A percentile compares a stretch with the other conserved stretches of the same genome.
phyloP scores from a whole-genome alignment of 495 filamentous ascomycete genomes.

The Penicillium riverlandense region DNA sequence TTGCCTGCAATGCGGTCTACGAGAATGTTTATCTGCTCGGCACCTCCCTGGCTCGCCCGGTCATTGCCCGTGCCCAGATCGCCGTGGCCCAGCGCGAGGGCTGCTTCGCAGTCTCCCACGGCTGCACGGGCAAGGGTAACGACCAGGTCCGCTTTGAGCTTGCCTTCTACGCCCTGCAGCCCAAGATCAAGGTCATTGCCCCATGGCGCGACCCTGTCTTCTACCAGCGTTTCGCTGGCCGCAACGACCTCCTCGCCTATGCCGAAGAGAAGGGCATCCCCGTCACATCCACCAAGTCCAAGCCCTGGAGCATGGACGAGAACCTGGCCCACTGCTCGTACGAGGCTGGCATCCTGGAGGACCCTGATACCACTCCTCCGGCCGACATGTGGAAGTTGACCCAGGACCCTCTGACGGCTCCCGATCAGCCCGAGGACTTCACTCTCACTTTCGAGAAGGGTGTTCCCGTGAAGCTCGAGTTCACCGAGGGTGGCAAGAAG shows the following conservation, averaged over 20 bases:
- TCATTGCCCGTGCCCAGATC: constrained; percentile 82
- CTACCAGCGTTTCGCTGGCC: constrained; percentile 73
- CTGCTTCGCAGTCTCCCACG: constrained; percentile 60
- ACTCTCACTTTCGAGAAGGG: constrained; percentile 80
- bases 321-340: constrained; percentile 90
- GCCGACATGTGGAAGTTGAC: constrained; percentile 83
- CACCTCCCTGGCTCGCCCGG: constrained; percentile 77
- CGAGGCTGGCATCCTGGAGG: constrained; percentile 65
- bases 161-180: constrained; percentile 67
- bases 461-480: constrained; percentile 65
- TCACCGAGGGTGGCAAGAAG: constrained; percentile 34
- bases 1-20: constrained; percentile 79
- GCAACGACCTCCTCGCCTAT: constrained; percentile 84
- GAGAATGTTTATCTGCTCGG: constrained; percentile 76
- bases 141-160: constrained; percentile 85
- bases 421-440: constrained; percentile 69
- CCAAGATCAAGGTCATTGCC: constrained; percentile 76
- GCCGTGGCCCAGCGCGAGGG: constrained; percentile 49
- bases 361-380: constrained; percentile 51
- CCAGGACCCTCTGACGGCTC: constrained; percentile 66
- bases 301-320: constrained; percentile 77
- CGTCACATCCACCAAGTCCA: constrained; percentile 78
- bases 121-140: constrained; percentile 83
- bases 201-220: constrained; percentile 85
- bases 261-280: constrained; percentile 72